Conservation (phyloP, 306 rosid species). For the Prinsepia uniflora region DNA sequence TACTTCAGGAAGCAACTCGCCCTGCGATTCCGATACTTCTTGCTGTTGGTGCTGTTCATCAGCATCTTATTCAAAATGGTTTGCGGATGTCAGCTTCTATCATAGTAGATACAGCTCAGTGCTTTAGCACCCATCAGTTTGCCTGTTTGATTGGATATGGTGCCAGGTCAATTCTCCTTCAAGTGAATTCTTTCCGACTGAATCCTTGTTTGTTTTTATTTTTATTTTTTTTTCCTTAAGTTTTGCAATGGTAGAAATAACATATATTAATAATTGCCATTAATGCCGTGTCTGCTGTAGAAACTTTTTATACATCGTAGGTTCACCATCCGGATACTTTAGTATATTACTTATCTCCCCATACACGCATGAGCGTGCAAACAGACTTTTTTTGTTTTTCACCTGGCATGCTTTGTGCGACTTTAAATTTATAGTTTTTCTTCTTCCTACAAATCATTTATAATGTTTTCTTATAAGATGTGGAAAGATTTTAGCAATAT, state of each 20-base stretch:
- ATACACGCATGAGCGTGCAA: too few species aligned
- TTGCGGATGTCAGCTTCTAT: constrained; percentile 88
- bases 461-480: too few species aligned
- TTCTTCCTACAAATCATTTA: too few species aligned
- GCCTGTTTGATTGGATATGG: constrained; percentile 99
- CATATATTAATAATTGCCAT: background rate
- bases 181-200: constrained; percentile 11
- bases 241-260: background rate
- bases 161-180: constrained; percentile 70
- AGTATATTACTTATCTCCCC: background rate
- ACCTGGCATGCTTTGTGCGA: too few species aligned
- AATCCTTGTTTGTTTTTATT: background rate
- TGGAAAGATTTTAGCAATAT: too few species aligned
- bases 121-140: constrained; percentile 98
- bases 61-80: constrained; percentile 94
- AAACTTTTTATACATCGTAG: background rate
- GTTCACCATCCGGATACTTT: background rate
- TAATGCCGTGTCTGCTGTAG: background rate
- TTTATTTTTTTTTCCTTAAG: background rate
- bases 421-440: too few species aligned
- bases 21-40: constrained; percentile 96
- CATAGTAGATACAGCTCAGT: constrained; percentile 91
- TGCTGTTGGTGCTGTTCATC: constrained; percentile 97
- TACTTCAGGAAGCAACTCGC: constrained; percentile 74
- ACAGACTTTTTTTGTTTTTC: too few species aligned